A percentile compares a stretch with the other conserved stretches of the same genome.
Evolutionary conservation across 495 filamentous ascomycete species (phyloP).

Genomic region (Penicillium longicatenatum): DNA sequence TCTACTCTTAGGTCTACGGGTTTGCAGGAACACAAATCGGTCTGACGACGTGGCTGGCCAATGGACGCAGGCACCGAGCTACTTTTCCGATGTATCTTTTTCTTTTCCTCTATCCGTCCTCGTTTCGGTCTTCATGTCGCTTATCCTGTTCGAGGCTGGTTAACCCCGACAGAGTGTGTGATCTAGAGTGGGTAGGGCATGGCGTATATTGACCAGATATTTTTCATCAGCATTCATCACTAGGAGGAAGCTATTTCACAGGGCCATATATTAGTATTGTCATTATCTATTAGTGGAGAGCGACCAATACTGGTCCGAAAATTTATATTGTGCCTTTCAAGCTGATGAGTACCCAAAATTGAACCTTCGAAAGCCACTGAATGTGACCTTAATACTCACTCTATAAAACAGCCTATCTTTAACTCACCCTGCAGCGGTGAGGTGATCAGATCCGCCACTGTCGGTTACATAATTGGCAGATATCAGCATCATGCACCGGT

Average conservation of each 20-base stretch:
- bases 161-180: neutral
- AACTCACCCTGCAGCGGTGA: constrained; percentile 6
- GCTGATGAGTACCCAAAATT: neutral
- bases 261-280: neutral
- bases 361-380: neutral
- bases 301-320: neutral
- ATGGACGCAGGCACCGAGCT: constrained; percentile 25
- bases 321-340: neutral
- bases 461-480: neutral
- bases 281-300: neutral
- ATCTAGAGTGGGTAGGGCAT: constrained; percentile 6
- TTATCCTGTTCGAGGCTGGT: constrained; percentile 6
- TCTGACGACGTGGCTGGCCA: constrained; percentile 23
- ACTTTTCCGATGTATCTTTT: constrained; percentile 8
- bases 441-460: constrained; percentile 3
- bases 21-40: constrained; percentile 10
- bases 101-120: constrained; percentile 8
- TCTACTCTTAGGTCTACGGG: neutral
- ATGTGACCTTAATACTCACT: neutral
- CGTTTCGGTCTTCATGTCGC: constrained; percentile 1
- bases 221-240: neutral
- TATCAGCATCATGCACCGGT: neutral
- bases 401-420: neutral
- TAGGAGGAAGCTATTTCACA: neutral
- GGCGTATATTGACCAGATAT: neutral